Percentiles rank a stretch among this genome's conserved stretches.
These are phyloP conservation scores for Plantago lanceolata DNA, from an alignment of 305 asterid species.

Conservation along the genomic window DNA sequence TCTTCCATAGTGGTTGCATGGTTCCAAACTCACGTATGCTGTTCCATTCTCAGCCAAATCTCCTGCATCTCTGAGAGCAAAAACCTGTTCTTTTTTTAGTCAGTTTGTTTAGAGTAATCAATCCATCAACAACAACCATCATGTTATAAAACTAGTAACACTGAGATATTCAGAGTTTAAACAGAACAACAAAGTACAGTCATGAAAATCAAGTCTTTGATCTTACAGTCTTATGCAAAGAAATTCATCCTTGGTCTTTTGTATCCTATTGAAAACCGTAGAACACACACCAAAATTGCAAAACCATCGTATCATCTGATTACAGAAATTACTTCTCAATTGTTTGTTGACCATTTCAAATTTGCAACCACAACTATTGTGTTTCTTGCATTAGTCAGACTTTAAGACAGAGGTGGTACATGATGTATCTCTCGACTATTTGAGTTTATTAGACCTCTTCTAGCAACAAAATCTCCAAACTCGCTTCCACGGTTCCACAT, in stretches of 20 bases:
- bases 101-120: conserved; percentile 9
- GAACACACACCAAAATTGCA: not conserved
- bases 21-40: conserved; percentile 89
- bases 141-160: not conserved
- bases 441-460: not conserved
- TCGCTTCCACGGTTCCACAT: not conserved
- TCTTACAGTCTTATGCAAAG: not conserved
- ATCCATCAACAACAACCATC: conserved; percentile 9
- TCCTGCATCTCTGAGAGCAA: conserved; percentile 90
- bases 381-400: not conserved
- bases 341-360: conserved; percentile 1
- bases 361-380: not conserved
- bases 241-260: not conserved
- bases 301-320: not conserved
- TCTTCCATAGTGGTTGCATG: conserved; percentile 93
- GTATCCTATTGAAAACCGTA: not conserved
- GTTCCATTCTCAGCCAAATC: conserved; percentile 72
- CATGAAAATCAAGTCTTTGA: not conserved
- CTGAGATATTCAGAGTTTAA: not conserved
- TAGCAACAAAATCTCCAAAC: not conserved
- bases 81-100: conserved; percentile 47
- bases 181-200: not conserved
- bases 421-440: not conserved
- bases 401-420: not conserved
- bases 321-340: not conserved